Evolutionary conservation across 331 rosid genomes (phyloP), one percentile per base, ranked within the genome.

Genomic region (Telfairia occidentalis): DNA sequence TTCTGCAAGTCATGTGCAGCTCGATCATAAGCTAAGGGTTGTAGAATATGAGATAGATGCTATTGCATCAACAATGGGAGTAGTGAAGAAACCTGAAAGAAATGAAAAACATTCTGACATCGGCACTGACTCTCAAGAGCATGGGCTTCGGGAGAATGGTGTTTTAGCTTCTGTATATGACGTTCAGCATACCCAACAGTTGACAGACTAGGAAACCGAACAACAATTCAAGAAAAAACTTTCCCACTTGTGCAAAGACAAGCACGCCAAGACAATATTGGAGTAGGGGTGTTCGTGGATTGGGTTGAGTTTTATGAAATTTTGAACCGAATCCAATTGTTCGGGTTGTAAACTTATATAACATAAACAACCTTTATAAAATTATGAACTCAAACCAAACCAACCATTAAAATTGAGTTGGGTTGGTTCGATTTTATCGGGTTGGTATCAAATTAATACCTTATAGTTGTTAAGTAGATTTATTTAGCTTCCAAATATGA

Each of bases 41-140:
- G 88, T 90, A 0, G 87, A 87, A 82, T 86, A 82, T 81, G 98
- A 94, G 82, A 91, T 91, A 7, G 82, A 79, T 26, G 98, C 97
- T 0, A 96, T 94, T 60, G 94, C 96, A 46, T 90, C 95, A 54
- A 85, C 96, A 63, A 87, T 94, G 55, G 87, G 76, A 75, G 76
- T 29, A 35, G 82, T 23, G 26, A 81, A 80, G 60, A 73, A 78
- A 80, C 81, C 61, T 48, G 82, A 58, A 30, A 55, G 78, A 42
- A 55, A 70, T 32, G 88, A 79, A 74, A 88, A 83, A 8, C 32
- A 32, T 34, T 64, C 74, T 79, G 38, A 2, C 77, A 84, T 37
- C 70, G 85, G 53, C 42, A 77, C 53, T 73, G 90, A 82, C 11
- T 34, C 76, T 7, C 18, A 2, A 60, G 89, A 76, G 81, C 46